These are phyloP conservation scores for Penicillium fuscoglaucum DNA, from an alignment of 2,329 filamentous ascomycete species.

Conservation along the genomic window DNA sequence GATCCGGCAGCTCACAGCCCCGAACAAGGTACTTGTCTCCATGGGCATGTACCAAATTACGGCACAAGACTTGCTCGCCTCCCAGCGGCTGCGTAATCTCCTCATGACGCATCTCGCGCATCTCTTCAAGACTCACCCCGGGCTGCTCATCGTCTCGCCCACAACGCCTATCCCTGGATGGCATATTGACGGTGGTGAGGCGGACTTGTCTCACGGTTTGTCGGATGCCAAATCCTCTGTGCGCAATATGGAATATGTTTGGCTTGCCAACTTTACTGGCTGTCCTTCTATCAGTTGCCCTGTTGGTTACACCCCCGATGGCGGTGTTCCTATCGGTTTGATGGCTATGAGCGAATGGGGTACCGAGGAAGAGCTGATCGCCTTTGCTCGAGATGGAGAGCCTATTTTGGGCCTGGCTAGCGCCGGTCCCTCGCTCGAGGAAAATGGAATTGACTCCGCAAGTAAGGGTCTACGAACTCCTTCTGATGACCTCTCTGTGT, in stretches of 20 bases:
- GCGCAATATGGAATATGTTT: slow-evolving; percentile 82
- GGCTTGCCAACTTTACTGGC: slow-evolving; percentile 79
- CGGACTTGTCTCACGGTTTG: slow-evolving; percentile 64
- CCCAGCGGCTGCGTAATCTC: slow-evolving; percentile 70
- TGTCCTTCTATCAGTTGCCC: slow-evolving; percentile 74
- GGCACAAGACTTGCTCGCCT: slow-evolving; percentile 69
- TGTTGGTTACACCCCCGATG: slow-evolving; percentile 64
- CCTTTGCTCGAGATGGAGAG: slow-evolving; percentile 55
- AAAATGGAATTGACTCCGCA: slow-evolving; percentile 4
- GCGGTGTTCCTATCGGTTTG: slow-evolving; percentile 51
- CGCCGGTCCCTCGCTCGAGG: slow-evolving; percentile 8
- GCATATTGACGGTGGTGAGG: slow-evolving; percentile 62
- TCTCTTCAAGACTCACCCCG: slow-evolving; percentile 69
- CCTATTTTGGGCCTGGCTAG: slow-evolving; percentile 42
- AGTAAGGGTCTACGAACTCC: slow-evolving; percentile 33
- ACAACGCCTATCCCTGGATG: slow-evolving; percentile 75
- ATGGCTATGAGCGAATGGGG: slow-evolving; percentile 60
- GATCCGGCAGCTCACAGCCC: slow-evolving; percentile 59
- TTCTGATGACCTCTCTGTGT: slow-evolving; percentile 27
- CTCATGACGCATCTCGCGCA: slow-evolving; percentile 76
- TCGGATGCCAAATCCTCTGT: slow-evolving; percentile 72
- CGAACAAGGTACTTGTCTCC: slow-evolving; percentile 69
- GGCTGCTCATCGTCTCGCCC: slow-evolving; percentile 75
- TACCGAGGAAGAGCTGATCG: slow-evolving; percentile 53
- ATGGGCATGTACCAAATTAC: slow-evolving; percentile 63